Evolutionary conservation across 208 protist genomes (phyloP).

Genomic region (Borovskyia barvae): DNA sequence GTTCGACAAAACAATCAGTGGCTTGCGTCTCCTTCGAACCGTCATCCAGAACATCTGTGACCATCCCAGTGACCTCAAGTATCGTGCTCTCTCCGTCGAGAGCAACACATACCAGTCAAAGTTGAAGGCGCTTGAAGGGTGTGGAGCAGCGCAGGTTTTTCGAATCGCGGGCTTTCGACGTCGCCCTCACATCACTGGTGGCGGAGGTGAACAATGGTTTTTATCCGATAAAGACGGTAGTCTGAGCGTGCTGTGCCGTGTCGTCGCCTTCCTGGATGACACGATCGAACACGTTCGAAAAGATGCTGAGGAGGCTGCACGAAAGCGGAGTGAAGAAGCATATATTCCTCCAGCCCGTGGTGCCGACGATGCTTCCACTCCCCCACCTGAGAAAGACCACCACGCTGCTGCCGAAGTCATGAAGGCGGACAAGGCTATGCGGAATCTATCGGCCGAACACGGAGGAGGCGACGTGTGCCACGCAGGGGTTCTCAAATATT

Average conservation of each 20-base stretch:
- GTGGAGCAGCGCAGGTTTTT: constrained; percentile 54
- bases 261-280: constrained; percentile 34
- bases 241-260: constrained; percentile 39
- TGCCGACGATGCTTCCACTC: too few species aligned
- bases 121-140: constrained; percentile 58
- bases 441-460: neutral
- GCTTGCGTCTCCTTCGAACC: constrained; percentile 36
- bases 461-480: neutral
- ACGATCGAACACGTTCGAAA: constrained; percentile 39
- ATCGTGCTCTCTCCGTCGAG: constrained; percentile 46
- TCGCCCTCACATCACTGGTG: constrained; percentile 32
- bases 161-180: constrained; percentile 63
- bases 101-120: constrained; percentile 66
- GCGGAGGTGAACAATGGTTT: constrained; percentile 52
- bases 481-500: constrained; percentile 16
- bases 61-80: constrained; percentile 54
- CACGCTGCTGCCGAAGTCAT: too few species aligned
- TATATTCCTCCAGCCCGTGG: too few species aligned
- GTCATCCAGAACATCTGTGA: constrained; percentile 53
- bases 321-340: too few species aligned
- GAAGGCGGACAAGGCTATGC: too few species aligned
- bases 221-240: constrained; percentile 57
- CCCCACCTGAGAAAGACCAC: too few species aligned
- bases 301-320: constrained; percentile 18
- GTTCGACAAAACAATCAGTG: constrained; percentile 38